These are phyloP conservation scores for Hydrangea macrophylla DNA, from an alignment of 148 eudicot species.

Conservation along the genomic window DNA sequence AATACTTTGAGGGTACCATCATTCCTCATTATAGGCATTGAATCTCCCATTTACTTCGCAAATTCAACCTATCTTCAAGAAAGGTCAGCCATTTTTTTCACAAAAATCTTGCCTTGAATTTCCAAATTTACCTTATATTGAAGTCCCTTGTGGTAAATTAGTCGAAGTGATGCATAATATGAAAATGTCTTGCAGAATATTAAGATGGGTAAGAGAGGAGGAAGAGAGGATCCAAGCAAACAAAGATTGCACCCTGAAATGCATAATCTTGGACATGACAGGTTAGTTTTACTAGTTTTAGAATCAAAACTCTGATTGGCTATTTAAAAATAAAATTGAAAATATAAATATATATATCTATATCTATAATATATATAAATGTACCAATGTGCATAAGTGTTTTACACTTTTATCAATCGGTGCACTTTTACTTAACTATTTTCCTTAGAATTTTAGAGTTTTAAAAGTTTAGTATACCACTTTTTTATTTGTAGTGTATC, in stretches of 20 bases:
- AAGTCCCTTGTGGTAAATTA: neutral
- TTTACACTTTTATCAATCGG: no score
- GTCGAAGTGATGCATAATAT: neutral
- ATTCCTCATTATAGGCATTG: slow-evolving; percentile 65
- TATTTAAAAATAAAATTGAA: no score
- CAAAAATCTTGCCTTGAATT: neutral
- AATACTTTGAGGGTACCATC: slow-evolving; percentile 57
- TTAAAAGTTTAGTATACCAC: no score
- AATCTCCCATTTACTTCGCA: slow-evolving; percentile 85
- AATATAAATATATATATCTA: no score
- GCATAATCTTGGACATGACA: slow-evolving; percentile 71
- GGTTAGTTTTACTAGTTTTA: slow-evolving; percentile 33
- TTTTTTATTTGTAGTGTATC: no score
- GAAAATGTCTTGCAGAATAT: slow-evolving; percentile 39
- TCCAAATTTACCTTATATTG: neutral
- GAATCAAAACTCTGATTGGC: no score
- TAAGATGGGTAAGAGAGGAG: slow-evolving; percentile 77
- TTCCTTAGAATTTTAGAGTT: no score
- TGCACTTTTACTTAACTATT: no score
- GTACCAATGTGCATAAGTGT: no score
- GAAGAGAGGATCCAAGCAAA: slow-evolving; percentile 58
- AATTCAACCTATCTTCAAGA: slow-evolving; percentile 74
- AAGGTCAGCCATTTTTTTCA: slow-evolving; percentile 33
- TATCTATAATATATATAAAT: no score
- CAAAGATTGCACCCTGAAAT: slow-evolving; percentile 40